phyloP scores from a whole-genome alignment of 495 filamentous ascomycete genomes.

The Neurospora africana region DNA sequence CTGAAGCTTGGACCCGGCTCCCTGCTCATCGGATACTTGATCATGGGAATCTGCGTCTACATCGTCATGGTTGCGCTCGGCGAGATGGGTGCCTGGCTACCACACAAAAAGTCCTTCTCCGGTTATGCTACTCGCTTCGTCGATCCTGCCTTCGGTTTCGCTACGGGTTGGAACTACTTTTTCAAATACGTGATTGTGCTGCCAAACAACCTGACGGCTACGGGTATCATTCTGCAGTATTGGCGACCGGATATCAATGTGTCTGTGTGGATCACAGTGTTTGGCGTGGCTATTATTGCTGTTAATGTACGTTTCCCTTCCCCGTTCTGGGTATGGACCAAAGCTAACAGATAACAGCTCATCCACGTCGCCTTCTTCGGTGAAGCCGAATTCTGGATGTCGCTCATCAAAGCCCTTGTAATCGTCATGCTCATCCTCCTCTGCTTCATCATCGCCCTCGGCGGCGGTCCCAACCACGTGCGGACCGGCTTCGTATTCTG shows the following conservation, averaged over 20 bases:
- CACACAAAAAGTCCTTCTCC: constrained; percentile 45
- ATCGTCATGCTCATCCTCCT: constrained; percentile 58
- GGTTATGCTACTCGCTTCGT: constrained; percentile 68
- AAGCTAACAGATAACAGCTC: constrained; percentile 10
- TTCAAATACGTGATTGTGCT: constrained; percentile 63
- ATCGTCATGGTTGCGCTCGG: constrained; percentile 38
- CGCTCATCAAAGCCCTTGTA: constrained; percentile 55
- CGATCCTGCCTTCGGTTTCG: constrained; percentile 60
- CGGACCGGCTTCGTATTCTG: constrained; percentile 68
- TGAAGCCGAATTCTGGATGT: constrained; percentile 78
- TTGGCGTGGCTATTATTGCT: constrained; percentile 48
- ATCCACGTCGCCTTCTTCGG: constrained; percentile 60
- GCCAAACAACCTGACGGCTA: constrained; percentile 69
- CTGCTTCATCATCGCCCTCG: constrained; percentile 58
- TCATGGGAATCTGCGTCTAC: constrained; percentile 41
- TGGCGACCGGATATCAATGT: constrained; percentile 62
- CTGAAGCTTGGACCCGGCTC: constrained; percentile 45
- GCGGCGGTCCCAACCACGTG: constrained; percentile 63
- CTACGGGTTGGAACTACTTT: constrained; percentile 35
- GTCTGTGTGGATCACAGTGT: constrained; percentile 62
- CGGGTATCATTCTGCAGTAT: constrained; percentile 57
- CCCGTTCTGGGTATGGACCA: background rate
- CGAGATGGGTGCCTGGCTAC: constrained; percentile 60
- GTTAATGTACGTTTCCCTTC: constrained; percentile 28
- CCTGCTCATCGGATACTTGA: constrained; percentile 53